phyloP scores from a whole-genome alignment of 768 basidiomycete genomes.

The Lentinula sp. region DNA sequence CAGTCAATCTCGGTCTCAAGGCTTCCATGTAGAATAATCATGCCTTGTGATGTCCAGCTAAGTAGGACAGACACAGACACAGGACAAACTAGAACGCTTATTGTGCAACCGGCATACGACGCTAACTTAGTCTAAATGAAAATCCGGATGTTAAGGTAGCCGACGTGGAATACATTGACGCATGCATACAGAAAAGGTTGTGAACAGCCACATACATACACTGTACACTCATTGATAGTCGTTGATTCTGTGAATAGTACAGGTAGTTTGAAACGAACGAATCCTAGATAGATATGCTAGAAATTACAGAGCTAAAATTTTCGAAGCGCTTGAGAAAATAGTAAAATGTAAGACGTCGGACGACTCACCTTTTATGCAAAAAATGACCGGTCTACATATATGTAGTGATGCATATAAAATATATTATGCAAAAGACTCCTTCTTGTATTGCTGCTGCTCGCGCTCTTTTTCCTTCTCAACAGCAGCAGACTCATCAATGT shows the following conservation, averaged over 20 bases:
- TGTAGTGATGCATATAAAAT: not conserved
- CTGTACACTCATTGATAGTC: not conserved
- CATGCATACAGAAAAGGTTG: too few relatives aligned
- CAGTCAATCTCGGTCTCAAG: not conserved
- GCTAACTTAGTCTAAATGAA: not conserved
- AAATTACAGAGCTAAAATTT: not conserved
- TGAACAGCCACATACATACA: too few relatives aligned
- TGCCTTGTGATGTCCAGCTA: too few relatives aligned
- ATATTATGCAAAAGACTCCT: not conserved
- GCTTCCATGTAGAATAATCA: too few relatives aligned
- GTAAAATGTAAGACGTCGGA: not conserved
- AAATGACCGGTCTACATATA: not conserved
- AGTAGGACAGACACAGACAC: too few relatives aligned
- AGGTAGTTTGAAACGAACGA: not conserved
- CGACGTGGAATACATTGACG: not conserved
- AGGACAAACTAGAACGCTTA: not conserved
- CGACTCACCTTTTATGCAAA: not conserved
- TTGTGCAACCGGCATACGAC: not conserved
- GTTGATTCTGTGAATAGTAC: too few relatives aligned
- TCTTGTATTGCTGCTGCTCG: constrained; percentile 13
- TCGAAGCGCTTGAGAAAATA: not conserved
- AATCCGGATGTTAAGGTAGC: not conserved
- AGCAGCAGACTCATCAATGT: constrained; percentile 51
- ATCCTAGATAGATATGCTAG: not conserved
- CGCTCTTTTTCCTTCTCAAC: constrained; percentile 7